phyloP scores from a whole-genome alignment of 2,329 filamentous ascomycete genomes.

The Trichoderma breve region DNA sequence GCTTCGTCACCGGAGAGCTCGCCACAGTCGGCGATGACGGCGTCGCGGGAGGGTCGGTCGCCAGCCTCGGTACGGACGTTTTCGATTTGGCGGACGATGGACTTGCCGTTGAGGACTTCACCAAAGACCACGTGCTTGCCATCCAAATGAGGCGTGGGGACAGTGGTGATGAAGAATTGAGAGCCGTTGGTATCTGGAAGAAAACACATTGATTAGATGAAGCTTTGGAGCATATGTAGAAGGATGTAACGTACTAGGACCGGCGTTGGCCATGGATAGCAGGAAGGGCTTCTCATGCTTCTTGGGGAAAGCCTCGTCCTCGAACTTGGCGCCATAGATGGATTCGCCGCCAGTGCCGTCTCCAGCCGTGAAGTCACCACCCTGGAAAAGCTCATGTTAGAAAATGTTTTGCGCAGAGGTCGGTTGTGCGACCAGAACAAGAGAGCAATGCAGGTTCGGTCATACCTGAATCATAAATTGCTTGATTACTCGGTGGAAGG shows the following conservation, averaged over 20 bases:
- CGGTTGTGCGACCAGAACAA: neutral
- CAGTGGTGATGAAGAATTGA: conserved; percentile 97
- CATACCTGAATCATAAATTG: conserved; percentile 79
- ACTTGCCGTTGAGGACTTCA: conserved; percentile 90
- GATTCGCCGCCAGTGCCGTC: conserved; percentile 96
- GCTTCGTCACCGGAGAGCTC: conserved; percentile 74
- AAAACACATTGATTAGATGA: neutral
- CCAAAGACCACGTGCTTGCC: conserved; percentile 98
- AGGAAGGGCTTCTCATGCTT: conserved; percentile 94
- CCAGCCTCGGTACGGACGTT: conserved; percentile 69
- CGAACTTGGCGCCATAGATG: conserved; percentile 96
- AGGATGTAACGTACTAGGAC: conserved; percentile 63
- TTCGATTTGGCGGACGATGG: conserved; percentile 84
- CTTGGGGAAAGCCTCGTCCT: conserved; percentile 89
- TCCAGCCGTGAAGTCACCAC: conserved; percentile 92
- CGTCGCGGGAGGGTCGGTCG: conserved; percentile 76
- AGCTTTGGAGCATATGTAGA: too few relatives aligned
- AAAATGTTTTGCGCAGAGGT: neutral
- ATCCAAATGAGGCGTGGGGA: conserved; percentile 91
- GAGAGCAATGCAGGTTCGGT: neutral
- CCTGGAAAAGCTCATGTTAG: conserved; percentile 45
- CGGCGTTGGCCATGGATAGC: conserved; percentile 96
- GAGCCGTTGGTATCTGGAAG: conserved; percentile 84
- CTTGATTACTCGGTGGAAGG: conserved; percentile 97
- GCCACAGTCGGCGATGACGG: conserved; percentile 78